A percentile compares a stretch with the other conserved stretches of the same genome.
phyloP scores from a whole-genome alignment of 1,139 yeast species.

The Blastobotrys aristatus region DNA sequence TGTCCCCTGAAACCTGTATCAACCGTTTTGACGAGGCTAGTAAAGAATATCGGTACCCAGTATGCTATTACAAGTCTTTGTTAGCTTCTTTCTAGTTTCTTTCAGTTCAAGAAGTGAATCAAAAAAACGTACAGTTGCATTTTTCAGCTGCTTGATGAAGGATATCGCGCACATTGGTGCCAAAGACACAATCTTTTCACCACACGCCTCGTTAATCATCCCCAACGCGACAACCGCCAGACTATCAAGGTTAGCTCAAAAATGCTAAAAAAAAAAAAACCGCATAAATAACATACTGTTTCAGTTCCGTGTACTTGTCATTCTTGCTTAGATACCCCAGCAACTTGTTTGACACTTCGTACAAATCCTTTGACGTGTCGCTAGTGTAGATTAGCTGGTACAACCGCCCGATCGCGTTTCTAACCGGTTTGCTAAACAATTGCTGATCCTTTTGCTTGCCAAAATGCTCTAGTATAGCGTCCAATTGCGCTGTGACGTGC shows the following conservation, averaged over 20 bases:
- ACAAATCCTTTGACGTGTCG: constrained; percentile 24
- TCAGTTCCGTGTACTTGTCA: constrained; percentile 28
- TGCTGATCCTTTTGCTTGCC: constrained; percentile 11
- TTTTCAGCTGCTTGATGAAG: constrained; percentile 27
- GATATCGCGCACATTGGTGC: constrained; percentile 33
- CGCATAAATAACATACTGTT: constrained; percentile 24
- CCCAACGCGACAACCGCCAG: constrained; percentile 26
- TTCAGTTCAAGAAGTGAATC: not conserved
- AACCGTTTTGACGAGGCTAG: constrained; percentile 26
- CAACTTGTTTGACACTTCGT: constrained; percentile 30
- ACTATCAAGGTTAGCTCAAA: constrained; percentile 15
- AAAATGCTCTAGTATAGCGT: constrained; percentile 19
- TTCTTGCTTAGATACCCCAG: constrained; percentile 28
- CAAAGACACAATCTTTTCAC: constrained; percentile 28
- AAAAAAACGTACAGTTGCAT: constrained; percentile 24
- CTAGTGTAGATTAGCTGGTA: constrained; percentile 21
- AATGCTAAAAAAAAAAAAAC: not conserved
- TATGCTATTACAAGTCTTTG: too few relatives aligned
- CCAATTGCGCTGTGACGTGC: constrained; percentile 22
- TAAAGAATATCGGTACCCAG: constrained; percentile 29
- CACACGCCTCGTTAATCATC: constrained; percentile 22
- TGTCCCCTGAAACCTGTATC: constrained; percentile 27
- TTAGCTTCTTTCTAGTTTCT: not conserved
- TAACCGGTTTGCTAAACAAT: constrained; percentile 23
- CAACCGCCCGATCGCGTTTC: constrained; percentile 22